phyloP scores from a whole-genome alignment of 768 basidiomycete species.

The Candolleomyces efflorescens region DNA sequence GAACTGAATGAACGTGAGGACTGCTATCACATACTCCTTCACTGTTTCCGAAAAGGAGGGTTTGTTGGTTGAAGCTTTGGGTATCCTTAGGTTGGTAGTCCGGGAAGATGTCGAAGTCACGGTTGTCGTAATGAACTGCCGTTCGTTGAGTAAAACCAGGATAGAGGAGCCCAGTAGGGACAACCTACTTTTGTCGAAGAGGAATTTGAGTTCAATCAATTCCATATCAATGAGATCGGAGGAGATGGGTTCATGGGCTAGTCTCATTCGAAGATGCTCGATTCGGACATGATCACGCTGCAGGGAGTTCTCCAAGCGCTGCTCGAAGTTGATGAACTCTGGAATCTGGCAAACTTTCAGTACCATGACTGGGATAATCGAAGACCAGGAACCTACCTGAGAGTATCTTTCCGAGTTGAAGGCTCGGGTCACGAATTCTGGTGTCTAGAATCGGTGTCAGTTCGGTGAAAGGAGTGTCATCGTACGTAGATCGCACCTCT shows the following conservation, averaged over 20 bases:
- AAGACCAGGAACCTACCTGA: slow-evolving; percentile 41
- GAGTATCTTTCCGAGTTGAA: slow-evolving; percentile 81
- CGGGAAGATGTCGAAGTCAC: slow-evolving; percentile 75
- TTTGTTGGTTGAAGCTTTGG: slow-evolving; percentile 60
- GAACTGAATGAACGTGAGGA: background rate
- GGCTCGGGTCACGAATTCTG: slow-evolving; percentile 76
- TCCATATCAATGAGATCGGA: slow-evolving; percentile 79
- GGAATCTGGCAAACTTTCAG: slow-evolving; percentile 51
- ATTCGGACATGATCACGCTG: slow-evolving; percentile 80
- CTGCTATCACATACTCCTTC: slow-evolving; percentile 51
- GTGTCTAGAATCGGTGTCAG: slow-evolving; percentile 41
- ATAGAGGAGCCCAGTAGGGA: background rate
- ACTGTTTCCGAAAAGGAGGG: slow-evolving; percentile 55
- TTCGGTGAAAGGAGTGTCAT: background rate
- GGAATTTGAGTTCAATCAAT: slow-evolving; percentile 78
- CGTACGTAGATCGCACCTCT: slow-evolving; percentile 45
- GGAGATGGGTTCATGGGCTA: slow-evolving; percentile 67
- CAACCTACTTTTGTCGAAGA: slow-evolving; percentile 66
- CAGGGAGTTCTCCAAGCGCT: slow-evolving; percentile 76
- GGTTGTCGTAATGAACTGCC: slow-evolving; percentile 76
- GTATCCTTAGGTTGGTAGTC: slow-evolving; percentile 66
- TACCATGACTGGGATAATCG: background rate
- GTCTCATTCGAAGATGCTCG: slow-evolving; percentile 81
- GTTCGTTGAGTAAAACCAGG: background rate
- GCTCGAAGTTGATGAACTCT: slow-evolving; percentile 80